Evolutionary conservation across 2,329 filamentous ascomycete species (phyloP).

Genomic region (Juglanconis oblonga): DNA sequence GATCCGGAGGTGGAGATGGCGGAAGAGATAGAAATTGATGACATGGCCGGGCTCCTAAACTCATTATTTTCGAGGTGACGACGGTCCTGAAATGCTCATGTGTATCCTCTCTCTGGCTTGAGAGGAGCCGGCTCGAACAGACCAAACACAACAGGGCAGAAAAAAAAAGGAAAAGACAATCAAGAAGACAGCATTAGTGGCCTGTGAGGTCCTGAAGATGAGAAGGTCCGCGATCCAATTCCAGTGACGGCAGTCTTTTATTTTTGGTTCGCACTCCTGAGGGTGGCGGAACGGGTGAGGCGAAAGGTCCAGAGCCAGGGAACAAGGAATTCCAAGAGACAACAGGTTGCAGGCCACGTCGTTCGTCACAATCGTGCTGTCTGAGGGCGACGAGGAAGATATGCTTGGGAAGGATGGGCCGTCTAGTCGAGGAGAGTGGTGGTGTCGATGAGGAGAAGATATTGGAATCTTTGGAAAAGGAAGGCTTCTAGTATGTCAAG

Average conservation of each 20-base stretch:
- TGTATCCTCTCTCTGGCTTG: conserved; percentile 2
- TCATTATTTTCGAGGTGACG: background rate
- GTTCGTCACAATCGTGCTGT: too few species aligned
- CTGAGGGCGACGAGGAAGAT: too few species aligned
- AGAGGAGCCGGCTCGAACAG: conserved; percentile 3
- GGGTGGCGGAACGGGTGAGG: background rate
- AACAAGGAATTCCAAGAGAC: too few species aligned
- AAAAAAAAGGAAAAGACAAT: conserved; percentile 10
- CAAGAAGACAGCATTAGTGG: background rate
- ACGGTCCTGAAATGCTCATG: background rate
- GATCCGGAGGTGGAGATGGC: background rate
- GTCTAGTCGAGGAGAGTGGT: too few species aligned
- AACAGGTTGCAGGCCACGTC: too few species aligned
- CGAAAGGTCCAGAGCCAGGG: background rate
- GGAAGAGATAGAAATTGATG: background rate
- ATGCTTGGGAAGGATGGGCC: too few species aligned
- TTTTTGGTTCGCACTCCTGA: background rate
- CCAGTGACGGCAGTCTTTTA: background rate
- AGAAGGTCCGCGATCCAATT: background rate
- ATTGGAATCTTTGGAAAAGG: too few species aligned
- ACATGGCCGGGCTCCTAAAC: background rate
- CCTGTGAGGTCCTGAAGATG: background rate
- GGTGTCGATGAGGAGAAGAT: too few species aligned
- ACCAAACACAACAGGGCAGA: conserved; percentile 11
- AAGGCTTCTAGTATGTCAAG: too few species aligned